Evolutionary conservation across 2,329 filamentous ascomycete genomes (phyloP).

Genomic region (Aspergillus calidoustus): DNA sequence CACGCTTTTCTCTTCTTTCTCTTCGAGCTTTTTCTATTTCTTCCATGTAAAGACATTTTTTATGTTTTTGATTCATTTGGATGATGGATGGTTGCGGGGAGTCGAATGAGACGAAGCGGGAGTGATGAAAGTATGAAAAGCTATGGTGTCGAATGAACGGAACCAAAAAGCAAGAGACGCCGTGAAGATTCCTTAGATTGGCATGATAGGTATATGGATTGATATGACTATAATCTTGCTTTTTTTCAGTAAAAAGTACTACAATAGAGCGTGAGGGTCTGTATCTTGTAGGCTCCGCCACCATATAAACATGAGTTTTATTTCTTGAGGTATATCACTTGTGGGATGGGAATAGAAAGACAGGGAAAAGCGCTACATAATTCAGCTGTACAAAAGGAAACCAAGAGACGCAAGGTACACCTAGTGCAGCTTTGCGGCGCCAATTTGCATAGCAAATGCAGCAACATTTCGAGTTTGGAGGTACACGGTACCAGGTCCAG

Average conservation of each 20-base stretch:
- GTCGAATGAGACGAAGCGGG: constrained; percentile 8
- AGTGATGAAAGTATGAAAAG: not conserved
- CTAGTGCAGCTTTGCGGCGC: constrained; percentile 1
- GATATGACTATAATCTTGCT: constrained; percentile 25
- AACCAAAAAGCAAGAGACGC: constrained; percentile 18
- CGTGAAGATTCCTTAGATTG: constrained; percentile 29
- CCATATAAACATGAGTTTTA: too few relatives aligned
- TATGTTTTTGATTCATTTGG: constrained; percentile 22
- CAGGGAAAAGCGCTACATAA: not conserved
- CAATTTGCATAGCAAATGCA: constrained; percentile 4
- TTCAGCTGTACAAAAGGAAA: not conserved
- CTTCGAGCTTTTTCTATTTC: constrained; percentile 12
- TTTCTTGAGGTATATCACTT: too few relatives aligned
- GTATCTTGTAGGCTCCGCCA: too few relatives aligned
- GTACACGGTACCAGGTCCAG: constrained; percentile 85
- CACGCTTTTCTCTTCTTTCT: not conserved
- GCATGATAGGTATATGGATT: constrained; percentile 35
- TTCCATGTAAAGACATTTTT: constrained; percentile 26
- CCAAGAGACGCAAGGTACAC: not conserved
- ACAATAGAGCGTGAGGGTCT: too few relatives aligned
- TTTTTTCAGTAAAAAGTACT: not conserved
- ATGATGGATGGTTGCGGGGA: constrained; percentile 17
- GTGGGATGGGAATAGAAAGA: not conserved
- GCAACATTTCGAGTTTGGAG: constrained; percentile 88
- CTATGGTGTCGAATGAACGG: constrained; percentile 1